A percentile compares a stretch with the other conserved stretches of the same genome.
These are phyloP conservation scores for Lactarius akahatsu DNA, from an alignment of 768 basidiomycete species.

Conservation along the genomic window DNA sequence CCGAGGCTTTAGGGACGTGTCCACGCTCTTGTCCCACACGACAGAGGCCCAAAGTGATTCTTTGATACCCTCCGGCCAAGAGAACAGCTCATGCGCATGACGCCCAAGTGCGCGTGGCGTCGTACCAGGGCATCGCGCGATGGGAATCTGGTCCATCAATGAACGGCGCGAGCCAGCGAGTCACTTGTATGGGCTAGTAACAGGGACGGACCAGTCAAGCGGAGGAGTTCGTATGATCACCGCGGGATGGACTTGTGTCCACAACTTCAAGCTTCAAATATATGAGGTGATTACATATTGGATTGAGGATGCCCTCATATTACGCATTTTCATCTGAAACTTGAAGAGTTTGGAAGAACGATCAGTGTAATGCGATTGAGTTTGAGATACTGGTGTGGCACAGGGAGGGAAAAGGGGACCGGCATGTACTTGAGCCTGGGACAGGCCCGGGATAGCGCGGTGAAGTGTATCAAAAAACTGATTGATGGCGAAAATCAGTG, in stretches of 20 bases:
- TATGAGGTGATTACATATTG: slow-evolving; percentile 7
- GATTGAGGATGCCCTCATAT: background rate
- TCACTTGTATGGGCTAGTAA: background rate
- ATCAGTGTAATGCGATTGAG: no score
- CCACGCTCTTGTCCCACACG: background rate
- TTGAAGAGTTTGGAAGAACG: slow-evolving; percentile 2
- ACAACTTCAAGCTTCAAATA: slow-evolving; percentile 5
- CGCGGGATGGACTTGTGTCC: slow-evolving; percentile 13
- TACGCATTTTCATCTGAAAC: background rate
- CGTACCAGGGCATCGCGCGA: slow-evolving; percentile 8
- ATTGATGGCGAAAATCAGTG: no score
- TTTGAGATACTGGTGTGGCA: no score
- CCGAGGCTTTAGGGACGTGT: background rate
- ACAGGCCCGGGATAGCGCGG: no score
- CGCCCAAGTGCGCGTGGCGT: slow-evolving; percentile 10
- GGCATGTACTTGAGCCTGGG: no score
- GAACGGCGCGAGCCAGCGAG: slow-evolving; percentile 21
- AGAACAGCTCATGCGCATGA: slow-evolving; percentile 6
- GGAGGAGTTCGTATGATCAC: background rate
- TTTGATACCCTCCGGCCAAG: background rate
- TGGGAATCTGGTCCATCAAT: slow-evolving; percentile 16
- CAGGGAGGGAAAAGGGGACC: no score
- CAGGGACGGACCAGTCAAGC: background rate
- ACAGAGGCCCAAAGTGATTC: background rate
- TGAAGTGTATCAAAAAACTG: no score